Base-by-base conservation (phyloP, 73 alveolate species). In the Durusdinium trenchii region DNA sequence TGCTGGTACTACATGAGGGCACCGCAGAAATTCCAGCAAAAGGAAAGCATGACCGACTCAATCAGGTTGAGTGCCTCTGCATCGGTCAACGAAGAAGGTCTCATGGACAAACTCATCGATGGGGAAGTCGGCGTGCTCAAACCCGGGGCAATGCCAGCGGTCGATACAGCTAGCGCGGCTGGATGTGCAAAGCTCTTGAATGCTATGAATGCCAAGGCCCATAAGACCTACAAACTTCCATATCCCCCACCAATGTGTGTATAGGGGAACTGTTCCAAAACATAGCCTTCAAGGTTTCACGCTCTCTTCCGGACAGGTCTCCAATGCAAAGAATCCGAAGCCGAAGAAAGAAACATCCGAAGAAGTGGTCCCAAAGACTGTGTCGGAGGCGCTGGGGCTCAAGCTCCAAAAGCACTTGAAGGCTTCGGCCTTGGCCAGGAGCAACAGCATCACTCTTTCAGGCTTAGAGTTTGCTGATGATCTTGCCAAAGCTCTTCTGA, bases 1-100 rank as follows among this genome's bases (percentile, higher is more conserved):
- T 51, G 60, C 2, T 76, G 86, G 86, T 76, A 5, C 86, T 76
- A 76, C 86, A 76, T 76, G 86, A 20, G 60, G 23, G 86, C 86
- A 10, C 86, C 86, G 0, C 40, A 76, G 86, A 7, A 30, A 12
- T 3, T 76, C 61, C 40, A 51, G 42, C 60, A 76, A 0, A 40
- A 0, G 14, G 86, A 76, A 43, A 6, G 3, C 18, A 57, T 76
- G 26, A 12, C 42, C 1, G 86, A 76, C 2, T 42, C 61, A 3
- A 40, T 36, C 16, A 42, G 12, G 28, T 23, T 76, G 35, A 42
- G 60, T 6, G 86, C 86, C 5, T 12, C 16, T 40, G 86, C 86
- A 12, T 40, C 52, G 3, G 54, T 76, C 60, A 57, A 76, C 38
- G 18, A 51, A 1, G 60, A 40, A n/a, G n/a, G n/a, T n/a, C n/a